These are phyloP conservation scores for Gossypium laxum DNA, from an alignment of 441 rosid genomes.

Conservation along the genomic window DNA sequence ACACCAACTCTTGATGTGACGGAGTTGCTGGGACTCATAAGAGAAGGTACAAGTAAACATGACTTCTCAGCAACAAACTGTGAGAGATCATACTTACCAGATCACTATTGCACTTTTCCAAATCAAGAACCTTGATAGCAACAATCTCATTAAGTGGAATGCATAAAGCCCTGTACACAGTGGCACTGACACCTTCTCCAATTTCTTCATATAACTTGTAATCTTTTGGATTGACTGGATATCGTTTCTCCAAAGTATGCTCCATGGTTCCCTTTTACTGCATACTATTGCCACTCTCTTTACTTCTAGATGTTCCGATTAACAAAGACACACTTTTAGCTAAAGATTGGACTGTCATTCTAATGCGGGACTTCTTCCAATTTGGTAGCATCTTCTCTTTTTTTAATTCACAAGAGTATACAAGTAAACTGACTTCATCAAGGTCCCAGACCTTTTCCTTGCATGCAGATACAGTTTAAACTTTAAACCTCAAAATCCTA, in stretches of 20 bases:
- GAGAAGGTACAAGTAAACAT: conserved; percentile 8
- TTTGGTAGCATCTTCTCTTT: conserved; percentile 49
- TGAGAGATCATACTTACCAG: conserved; percentile 44
- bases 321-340: conserved; percentile 24
- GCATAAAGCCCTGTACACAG: conserved; percentile 87
- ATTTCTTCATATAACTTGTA: conserved; percentile 80
- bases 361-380: conserved; percentile 61
- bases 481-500: conserved; percentile 1
- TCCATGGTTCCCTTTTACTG: conserved; percentile 46
- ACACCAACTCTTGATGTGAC: not conserved
- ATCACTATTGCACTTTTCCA: conserved; percentile 90
- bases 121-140: conserved; percentile 91
- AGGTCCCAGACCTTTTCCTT: conserved; percentile 20
- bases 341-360: conserved; percentile 23
- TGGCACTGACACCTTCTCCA: conserved; percentile 97
- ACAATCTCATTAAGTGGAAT: conserved; percentile 72
- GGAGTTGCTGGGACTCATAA: conserved; percentile 6
- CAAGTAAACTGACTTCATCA: conserved; percentile 28
- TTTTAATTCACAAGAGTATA: conserved; percentile 22
- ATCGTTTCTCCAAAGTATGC: conserved; percentile 47
- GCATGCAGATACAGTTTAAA: conserved; percentile 21
- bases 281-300: conserved; percentile 38
- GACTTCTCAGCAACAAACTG: conserved; percentile 2
- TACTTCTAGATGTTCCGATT: conserved; percentile 24
- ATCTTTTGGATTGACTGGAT: conserved; percentile 67